A percentile compares a stretch with the other conserved stretches of the same genome.
These are phyloP conservation scores for Lasiodiplodia theobromae DNA, from an alignment of 2,329 filamentous ascomycete genomes.

Conservation along the genomic window DNA sequence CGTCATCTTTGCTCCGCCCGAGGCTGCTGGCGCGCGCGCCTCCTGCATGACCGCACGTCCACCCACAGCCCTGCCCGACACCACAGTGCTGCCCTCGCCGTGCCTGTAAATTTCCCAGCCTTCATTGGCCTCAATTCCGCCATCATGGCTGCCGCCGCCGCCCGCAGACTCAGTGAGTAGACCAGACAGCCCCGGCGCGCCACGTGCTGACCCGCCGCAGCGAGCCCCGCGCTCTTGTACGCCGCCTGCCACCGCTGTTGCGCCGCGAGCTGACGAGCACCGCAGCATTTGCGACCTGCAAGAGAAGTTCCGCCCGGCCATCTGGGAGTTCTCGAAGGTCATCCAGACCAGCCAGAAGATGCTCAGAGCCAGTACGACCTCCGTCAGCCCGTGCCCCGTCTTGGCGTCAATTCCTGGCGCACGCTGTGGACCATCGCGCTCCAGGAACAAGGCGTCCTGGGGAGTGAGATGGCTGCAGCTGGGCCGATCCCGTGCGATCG, in stretches of 20 bases:
- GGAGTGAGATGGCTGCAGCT: constrained; percentile 14
- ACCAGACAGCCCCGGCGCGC: background rate
- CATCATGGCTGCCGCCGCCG: constrained; percentile 24
- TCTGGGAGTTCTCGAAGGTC: constrained; percentile 84
- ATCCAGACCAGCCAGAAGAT: constrained; percentile 61
- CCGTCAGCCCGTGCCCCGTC: constrained; percentile 26
- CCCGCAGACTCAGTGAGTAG: constrained; percentile 26
- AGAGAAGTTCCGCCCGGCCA: constrained; percentile 85
- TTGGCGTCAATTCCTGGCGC: constrained; percentile 6
- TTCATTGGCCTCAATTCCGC: constrained; percentile 5
- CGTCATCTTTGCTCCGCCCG: constrained; percentile 22
- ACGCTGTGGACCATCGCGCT: constrained; percentile 6
- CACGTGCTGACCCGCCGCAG: constrained; percentile 32
- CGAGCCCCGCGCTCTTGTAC: constrained; percentile 52
- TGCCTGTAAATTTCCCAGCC: constrained; percentile 13
- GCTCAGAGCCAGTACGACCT: constrained; percentile 54
- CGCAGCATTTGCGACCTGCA: constrained; percentile 90
- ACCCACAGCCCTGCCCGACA: constrained; percentile 17
- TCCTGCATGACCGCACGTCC: constrained; percentile 28
- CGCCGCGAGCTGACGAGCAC: constrained; percentile 2
- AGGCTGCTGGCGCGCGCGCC: constrained; percentile 11
- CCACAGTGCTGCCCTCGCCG: constrained; percentile 9
- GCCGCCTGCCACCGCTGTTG: constrained; percentile 23
- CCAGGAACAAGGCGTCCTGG: constrained; percentile 22
- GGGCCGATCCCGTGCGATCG: background rate